A percentile compares a stretch with the other conserved stretches of the same genome.
Conservation (phyloP, 345 rosid genomes). For the Carallia brachiata region DNA sequence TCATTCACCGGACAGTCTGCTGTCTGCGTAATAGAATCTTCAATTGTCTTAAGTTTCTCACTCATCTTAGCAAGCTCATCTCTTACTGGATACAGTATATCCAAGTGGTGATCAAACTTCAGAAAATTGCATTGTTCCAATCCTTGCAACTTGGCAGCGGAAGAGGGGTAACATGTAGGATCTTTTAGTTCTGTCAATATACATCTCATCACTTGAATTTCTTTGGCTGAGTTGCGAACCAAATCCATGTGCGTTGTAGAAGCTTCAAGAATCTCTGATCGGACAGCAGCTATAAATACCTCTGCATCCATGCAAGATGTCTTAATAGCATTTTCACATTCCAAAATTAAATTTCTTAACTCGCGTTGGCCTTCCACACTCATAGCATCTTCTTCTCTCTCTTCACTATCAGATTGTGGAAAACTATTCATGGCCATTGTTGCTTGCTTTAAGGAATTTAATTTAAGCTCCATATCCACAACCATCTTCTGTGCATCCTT, state of each 20-base stretch:
- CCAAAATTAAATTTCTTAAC: slow-evolving; percentile 28
- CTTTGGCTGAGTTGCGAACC: slow-evolving; percentile 29
- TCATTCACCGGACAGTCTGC: slow-evolving; percentile 26
- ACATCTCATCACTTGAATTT: slow-evolving; percentile 28
- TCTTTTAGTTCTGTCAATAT: slow-evolving; percentile 28
- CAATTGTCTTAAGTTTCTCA: slow-evolving; percentile 31
- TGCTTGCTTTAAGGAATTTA: slow-evolving; percentile 68
- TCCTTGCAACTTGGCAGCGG: slow-evolving; percentile 11
- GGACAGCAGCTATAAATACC: slow-evolving; percentile 22
- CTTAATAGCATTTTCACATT: slow-evolving; percentile 28
- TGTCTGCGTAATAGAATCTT: slow-evolving; percentile 33
- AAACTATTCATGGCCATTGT: slow-evolving; percentile 54
- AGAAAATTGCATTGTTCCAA: slow-evolving; percentile 15
- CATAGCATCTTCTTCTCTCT: slow-evolving; percentile 27
- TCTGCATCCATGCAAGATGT: slow-evolving; percentile 31
- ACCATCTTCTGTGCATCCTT: slow-evolving; percentile 76
- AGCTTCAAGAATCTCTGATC: slow-evolving; percentile 24
- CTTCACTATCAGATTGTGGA: slow-evolving; percentile 38
- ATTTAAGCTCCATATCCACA: slow-evolving; percentile 69
- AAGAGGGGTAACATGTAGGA: slow-evolving; percentile 9
- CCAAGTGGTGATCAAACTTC: slow-evolving; percentile 32
- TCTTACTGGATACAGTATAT: slow-evolving; percentile 40
- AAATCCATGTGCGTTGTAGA: slow-evolving; percentile 21
- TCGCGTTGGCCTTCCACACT: slow-evolving; percentile 24
- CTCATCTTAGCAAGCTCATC: slow-evolving; percentile 42